Evolutionary conservation across 2,329 filamentous ascomycete species (phyloP), one percentile per base, ranked within the genome.

Genomic region (Fusarium pseudograminearum): DNA sequence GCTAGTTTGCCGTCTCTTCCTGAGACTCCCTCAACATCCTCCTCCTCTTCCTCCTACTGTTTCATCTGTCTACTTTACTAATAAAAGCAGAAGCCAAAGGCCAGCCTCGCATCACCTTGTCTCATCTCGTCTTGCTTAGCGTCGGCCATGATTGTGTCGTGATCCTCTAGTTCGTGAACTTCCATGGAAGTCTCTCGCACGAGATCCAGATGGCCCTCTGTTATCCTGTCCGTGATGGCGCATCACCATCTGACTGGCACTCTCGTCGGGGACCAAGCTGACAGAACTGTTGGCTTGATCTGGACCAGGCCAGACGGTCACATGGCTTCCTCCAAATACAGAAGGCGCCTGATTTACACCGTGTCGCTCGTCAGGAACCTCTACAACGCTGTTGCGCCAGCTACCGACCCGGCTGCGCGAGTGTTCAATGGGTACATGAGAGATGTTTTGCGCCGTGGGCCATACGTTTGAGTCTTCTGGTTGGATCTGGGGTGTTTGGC

Each of bases 241-340:
- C 3, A 26, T n/a, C 44, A 18, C 18, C 15, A 67, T 16, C 20
- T 42, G 38, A 2, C 42, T 68, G 2, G 51, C 20, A 38, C 53
- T 68, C 26, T 68, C 64, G 10, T 38, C 42, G 2, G 65, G 65
- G 4, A 11, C 44, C 24, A 66, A 5, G 22, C 22, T 45, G 33
- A 30, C 38, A 31, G 11, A 38, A 31, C 24, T 24, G 7, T 6
- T 30, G 14, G 11, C 46, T 18, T 24, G 22, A 24, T 24, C 26
- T 22, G 18, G 51, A 11, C 59, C 56, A 26, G 63, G 63, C 63
- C 63, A 67, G 10, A 52, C 40, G 10, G 65, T 67, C 8, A 54
- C 53, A 41, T 57, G 30, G 26, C 64, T 67, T 2, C 36, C 62
- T 5, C 45, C 50, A 26, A 59, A 53, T n/a, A 40, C 44, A 7